Conservation (phyloP, 2,329 filamentous ascomycete species). For the Hypoxylon sp. region DNA sequence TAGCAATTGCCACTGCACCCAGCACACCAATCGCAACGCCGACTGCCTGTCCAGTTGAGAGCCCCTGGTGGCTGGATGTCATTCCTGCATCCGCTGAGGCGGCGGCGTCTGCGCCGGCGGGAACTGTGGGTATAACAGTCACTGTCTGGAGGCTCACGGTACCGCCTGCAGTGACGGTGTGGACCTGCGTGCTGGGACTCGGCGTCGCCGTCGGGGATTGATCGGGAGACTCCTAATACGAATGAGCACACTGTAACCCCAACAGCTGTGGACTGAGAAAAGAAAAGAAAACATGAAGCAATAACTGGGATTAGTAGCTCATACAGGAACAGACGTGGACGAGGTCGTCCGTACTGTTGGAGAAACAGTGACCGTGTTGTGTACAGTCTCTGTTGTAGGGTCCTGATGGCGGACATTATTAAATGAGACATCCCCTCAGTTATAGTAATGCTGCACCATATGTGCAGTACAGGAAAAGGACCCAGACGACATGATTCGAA, state of each 20-base stretch:
- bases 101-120: constrained; percentile 32
- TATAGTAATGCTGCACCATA: constrained; percentile 10
- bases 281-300: constrained; percentile 17
- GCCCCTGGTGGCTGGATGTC: constrained; percentile 28
- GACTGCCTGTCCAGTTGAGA: constrained; percentile 41
- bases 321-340: constrained; percentile 42
- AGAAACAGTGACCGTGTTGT: constrained; percentile 47
- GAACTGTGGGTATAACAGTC: constrained; percentile 57
- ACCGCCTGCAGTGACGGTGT: constrained; percentile 64
- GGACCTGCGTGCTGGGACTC: constrained; percentile 50
- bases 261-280: neutral
- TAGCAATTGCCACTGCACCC: constrained; percentile 37
- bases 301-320: constrained; percentile 34
- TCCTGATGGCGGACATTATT: constrained; percentile 44
- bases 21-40: constrained; percentile 45
- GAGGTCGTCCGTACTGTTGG: constrained; percentile 37
- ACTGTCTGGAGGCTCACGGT: constrained; percentile 58
- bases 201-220: constrained; percentile 40
- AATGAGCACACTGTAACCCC: constrained; percentile 12
- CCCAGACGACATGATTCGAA: constrained; percentile 34
- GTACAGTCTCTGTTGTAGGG: constrained; percentile 46
- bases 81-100: constrained; percentile 14
- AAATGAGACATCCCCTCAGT: constrained; percentile 37
- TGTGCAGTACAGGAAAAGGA: constrained; percentile 21
- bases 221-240: constrained; percentile 30